phyloP scores from a whole-genome alignment of 345 rosid species.

The Erysimum cheiranthoides region DNA sequence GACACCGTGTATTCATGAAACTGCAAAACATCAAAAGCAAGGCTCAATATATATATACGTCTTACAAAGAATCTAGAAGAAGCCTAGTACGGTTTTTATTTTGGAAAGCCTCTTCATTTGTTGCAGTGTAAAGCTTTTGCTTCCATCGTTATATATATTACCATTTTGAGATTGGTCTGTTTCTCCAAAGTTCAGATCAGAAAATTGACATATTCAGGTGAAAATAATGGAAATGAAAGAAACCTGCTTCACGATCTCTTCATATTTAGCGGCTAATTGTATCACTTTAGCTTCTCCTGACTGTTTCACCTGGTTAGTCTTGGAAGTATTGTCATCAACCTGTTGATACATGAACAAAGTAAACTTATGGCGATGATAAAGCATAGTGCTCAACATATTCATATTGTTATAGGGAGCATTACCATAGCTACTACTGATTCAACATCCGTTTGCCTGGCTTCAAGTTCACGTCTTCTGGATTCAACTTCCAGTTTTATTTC shows the following conservation, averaged over 20 bases:
- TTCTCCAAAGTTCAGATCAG: not conserved
- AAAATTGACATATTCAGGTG: not conserved
- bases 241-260: slow-evolving; percentile 80
- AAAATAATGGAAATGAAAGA: not conserved
- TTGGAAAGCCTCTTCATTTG: not conserved
- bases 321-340: slow-evolving; percentile 71
- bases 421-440: slow-evolving; percentile 80
- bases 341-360: slow-evolving; percentile 38
- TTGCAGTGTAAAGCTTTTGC: not conserved
- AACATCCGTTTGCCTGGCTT: slow-evolving; percentile 72
- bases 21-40: slow-evolving; percentile 34
- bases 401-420: slow-evolving; percentile 2
- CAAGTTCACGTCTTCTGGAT: slow-evolving; percentile 68
- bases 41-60: not conserved
- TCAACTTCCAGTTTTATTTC: slow-evolving; percentile 62
- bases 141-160: slow-evolving; percentile 8
- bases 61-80: not conserved
- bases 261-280: slow-evolving; percentile 57
- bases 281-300: slow-evolving; percentile 66
- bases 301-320: slow-evolving; percentile 62
- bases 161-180: not conserved
- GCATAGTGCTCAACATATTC: not conserved
- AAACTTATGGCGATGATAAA: not conserved
- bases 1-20: slow-evolving; percentile 37
- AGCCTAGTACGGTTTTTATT: not conserved